Evolutionary conservation across 2,329 filamentous ascomycete species (phyloP).

Genomic region (Graphilbum fragrans): DNA sequence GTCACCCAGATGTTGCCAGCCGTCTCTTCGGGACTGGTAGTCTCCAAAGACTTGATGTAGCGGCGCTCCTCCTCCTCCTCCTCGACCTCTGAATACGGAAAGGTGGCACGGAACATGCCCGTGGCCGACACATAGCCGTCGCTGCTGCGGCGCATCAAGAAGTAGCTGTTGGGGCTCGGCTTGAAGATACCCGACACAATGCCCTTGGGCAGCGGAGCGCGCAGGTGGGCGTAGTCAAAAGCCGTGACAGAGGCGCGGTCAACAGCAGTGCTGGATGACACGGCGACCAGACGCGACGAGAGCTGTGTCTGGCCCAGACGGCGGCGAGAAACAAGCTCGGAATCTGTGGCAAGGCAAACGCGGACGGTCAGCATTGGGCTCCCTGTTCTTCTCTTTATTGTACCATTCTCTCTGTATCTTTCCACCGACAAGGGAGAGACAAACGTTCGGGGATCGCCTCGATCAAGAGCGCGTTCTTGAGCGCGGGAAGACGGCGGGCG

Average conservation of each 20-base stretch:
- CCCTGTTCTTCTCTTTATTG: not conserved
- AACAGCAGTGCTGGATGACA: constrained; percentile 57
- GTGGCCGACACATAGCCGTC: constrained; percentile 79
- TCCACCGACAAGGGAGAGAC: constrained; percentile 1
- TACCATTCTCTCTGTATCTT: not conserved
- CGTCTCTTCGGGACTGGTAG: constrained; percentile 81
- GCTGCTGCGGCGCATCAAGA: constrained; percentile 82
- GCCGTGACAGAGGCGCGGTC: constrained; percentile 64
- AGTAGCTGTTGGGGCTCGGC: constrained; percentile 82
- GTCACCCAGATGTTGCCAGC: constrained; percentile 96
- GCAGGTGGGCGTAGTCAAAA: constrained; percentile 93
- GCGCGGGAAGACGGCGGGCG: constrained; percentile 24
- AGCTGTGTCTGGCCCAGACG: constrained; percentile 89
- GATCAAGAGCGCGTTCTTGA: constrained; percentile 41
- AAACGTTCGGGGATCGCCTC: constrained; percentile 40
- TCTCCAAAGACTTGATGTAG: constrained; percentile 71
- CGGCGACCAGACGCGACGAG: constrained; percentile 64
- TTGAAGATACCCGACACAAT: constrained; percentile 90
- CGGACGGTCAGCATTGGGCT: not conserved
- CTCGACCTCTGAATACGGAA: constrained; percentile 59
- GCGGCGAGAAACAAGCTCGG: constrained; percentile 68
- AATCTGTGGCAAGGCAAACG: constrained; percentile 32
- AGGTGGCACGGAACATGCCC: constrained; percentile 87
- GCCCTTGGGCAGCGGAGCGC: constrained; percentile 83
- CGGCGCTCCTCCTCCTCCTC: constrained; percentile 68